These are phyloP conservation scores for Melanogaster broomeanus DNA, from an alignment of 768 basidiomycete species.

Conservation along the genomic window DNA sequence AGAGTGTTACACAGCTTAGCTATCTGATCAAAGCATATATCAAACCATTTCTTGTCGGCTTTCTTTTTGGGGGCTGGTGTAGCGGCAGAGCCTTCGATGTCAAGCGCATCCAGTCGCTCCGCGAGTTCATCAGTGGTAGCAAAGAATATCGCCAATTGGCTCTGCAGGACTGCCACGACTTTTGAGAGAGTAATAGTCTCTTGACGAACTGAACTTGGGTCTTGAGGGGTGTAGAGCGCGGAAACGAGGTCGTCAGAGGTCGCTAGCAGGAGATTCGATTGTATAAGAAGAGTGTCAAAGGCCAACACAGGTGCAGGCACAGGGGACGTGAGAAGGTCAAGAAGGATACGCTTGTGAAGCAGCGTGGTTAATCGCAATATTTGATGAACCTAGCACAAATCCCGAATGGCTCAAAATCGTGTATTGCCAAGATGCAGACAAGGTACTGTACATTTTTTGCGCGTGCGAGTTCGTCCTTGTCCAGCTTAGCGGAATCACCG, in stretches of 20 bases:
- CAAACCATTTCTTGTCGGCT: constrained; percentile 59
- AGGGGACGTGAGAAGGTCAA: constrained; percentile 46
- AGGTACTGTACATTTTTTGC: constrained; percentile 53
- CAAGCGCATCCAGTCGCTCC: constrained; percentile 24
- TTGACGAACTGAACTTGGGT: constrained; percentile 39
- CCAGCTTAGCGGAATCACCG: constrained; percentile 49
- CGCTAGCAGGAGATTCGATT: constrained; percentile 53
- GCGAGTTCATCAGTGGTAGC: constrained; percentile 23
- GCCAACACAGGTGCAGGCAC: constrained; percentile 23
- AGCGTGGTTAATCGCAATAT: constrained; percentile 60
- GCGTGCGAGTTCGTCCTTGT: constrained; percentile 51
- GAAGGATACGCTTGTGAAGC: constrained; percentile 61
- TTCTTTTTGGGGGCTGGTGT: constrained; percentile 22
- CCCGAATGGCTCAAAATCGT: constrained; percentile 1
- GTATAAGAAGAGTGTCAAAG: constrained; percentile 54
- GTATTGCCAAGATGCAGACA: neutral
- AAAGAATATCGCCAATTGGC: constrained; percentile 26
- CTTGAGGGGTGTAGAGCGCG: constrained; percentile 67
- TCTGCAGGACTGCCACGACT: constrained; percentile 40
- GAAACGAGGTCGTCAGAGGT: constrained; percentile 68
- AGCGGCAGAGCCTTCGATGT: constrained; percentile 6
- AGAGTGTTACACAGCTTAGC: constrained; percentile 40
- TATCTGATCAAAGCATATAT: constrained; percentile 65
- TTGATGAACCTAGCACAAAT: constrained; percentile 49
- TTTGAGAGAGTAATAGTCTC: constrained; percentile 41